A percentile compares a stretch with the other conserved stretches of the same genome.
These are phyloP conservation scores for Cochlearia excelsa DNA, from an alignment of 345 rosid genomes.

Conservation along the genomic window DNA sequence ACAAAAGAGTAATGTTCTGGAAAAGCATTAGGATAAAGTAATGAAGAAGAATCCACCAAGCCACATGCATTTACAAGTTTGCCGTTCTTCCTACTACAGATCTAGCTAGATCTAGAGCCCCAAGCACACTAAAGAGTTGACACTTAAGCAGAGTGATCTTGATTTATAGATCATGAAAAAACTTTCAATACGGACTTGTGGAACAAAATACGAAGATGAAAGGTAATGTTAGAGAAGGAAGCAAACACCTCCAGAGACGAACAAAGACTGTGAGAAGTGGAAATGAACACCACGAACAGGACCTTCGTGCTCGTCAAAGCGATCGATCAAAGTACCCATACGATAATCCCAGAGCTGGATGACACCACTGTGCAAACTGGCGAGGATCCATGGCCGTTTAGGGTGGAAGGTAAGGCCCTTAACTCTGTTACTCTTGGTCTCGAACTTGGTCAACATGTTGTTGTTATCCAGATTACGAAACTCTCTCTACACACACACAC, in stretches of 20 bases:
- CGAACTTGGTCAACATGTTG: conserved; percentile 92
- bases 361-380: conserved; percentile 98
- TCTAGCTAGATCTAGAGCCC: background rate
- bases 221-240: conserved; percentile 14
- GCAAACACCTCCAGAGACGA: conserved; percentile 83
- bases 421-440: conserved; percentile 97
- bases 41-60: conserved; percentile 24
- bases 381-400: conserved; percentile 97
- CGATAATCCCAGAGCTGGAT: conserved; percentile 99
- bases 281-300: conserved; percentile 99
- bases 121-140: background rate
- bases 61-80: background rate
- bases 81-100: too few species aligned
- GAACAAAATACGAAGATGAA: background rate
- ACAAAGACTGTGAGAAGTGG: conserved; percentile 85
- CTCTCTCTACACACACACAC: conserved; percentile 18
- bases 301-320: conserved; percentile 97
- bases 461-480: conserved; percentile 19
- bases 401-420: conserved; percentile 95
- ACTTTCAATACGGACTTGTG: background rate
- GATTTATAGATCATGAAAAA: background rate
- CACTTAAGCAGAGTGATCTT: background rate
- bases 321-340: conserved; percentile 89
- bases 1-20: background rate
- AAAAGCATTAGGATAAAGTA: background rate